Percentiles rank a stretch among this genome's conserved stretches.
phyloP scores from a whole-genome alignment of 2,329 filamentous ascomycete species.

The Penicillium digitatum region DNA sequence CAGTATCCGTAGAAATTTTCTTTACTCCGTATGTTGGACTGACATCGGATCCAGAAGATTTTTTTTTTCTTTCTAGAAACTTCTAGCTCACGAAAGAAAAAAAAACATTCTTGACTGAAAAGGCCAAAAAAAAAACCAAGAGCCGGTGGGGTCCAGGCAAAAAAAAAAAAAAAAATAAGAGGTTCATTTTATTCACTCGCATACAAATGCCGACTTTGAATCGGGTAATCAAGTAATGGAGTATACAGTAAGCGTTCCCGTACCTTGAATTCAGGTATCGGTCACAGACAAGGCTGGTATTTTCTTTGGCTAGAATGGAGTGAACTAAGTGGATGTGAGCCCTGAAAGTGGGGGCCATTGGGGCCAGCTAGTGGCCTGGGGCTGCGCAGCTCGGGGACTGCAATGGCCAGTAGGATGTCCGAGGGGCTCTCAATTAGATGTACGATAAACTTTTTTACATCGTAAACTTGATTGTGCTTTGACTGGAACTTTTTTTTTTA shows the following conservation, averaged over 20 bases:
- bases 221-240: constrained; percentile 1
- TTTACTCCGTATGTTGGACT: no score
- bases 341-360: constrained; percentile 24
- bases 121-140: background rate
- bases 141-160: background rate
- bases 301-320: constrained; percentile 21
- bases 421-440: background rate
- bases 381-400: constrained; percentile 13
- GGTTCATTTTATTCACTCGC: background rate
- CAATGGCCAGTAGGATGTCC: background rate
- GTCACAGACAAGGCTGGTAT: constrained; percentile 16
- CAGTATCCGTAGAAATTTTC: no score
- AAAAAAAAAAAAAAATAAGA: background rate
- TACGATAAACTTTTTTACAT: background rate
- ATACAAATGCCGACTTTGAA: background rate
- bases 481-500: background rate
- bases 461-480: background rate
- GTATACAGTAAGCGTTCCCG: constrained; percentile 9
- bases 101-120: background rate
- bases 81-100: background rate
- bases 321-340: constrained; percentile 27
- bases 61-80: constrained; percentile 3
- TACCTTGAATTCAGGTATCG: constrained; percentile 12
- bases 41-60: no score
- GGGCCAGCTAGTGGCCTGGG: constrained; percentile 7